These are phyloP conservation scores for Leucocoprinus sp. DNA, from an alignment of 768 basidiomycete genomes.

Conservation along the genomic window DNA sequence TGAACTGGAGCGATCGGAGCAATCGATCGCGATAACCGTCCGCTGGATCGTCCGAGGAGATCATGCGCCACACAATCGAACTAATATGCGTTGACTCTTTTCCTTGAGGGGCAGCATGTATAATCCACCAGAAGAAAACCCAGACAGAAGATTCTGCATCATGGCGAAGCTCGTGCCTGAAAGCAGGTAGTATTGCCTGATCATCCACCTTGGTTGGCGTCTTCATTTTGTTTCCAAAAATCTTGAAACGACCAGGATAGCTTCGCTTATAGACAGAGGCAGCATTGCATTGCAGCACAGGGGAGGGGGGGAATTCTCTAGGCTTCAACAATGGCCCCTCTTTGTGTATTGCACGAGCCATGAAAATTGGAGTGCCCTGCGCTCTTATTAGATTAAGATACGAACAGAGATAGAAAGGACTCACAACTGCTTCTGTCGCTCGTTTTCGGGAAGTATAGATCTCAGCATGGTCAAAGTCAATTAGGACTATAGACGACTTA, in stretches of 20 bases:
- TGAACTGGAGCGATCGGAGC: neutral
- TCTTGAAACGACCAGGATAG: neutral
- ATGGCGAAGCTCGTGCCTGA: slow-evolving; percentile 6
- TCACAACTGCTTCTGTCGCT: neutral
- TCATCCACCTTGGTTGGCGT: neutral
- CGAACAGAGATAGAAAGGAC: neutral
- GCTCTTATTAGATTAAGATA: neutral
- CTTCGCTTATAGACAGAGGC: neutral
- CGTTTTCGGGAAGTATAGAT: neutral
- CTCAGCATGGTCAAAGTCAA: slow-evolving; percentile 9
- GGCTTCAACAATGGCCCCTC: neutral
- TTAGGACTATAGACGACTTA: slow-evolving; percentile 3
- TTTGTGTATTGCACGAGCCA: slow-evolving; percentile 6
- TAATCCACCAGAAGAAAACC: slow-evolving; percentile 8
- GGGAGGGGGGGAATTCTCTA: neutral
- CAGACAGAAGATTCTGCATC: slow-evolving; percentile 10
- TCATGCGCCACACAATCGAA: neutral
- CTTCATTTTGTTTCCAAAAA: neutral
- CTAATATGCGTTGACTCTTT: neutral
- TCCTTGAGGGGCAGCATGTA: neutral
- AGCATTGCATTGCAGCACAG: neutral
- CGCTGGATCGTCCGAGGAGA: too few relatives aligned
- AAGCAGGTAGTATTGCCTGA: neutral
- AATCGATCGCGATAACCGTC: too few relatives aligned
- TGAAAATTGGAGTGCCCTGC: slow-evolving; percentile 8